Evolutionary conservation across 2,329 filamentous ascomycete species (phyloP), one percentile per base, ranked within the genome.

Genomic region (Moelleriella libera): DNA sequence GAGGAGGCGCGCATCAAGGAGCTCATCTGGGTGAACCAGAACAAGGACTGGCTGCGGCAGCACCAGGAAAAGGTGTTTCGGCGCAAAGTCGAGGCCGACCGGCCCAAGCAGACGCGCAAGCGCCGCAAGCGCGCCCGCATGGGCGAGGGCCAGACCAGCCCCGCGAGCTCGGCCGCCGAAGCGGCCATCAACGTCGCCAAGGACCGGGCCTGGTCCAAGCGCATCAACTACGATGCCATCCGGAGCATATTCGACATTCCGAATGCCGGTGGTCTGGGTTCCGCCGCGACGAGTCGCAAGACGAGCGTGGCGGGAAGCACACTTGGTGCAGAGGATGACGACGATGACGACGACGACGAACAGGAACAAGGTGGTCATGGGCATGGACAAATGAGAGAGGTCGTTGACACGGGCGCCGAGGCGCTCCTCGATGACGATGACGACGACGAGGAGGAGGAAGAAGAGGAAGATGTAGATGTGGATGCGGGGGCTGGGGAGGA

Each of bases 11-110:
- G 76, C 34, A 78, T 88, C 59, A 97, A 96, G 63, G 89, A 96
- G 63, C 80, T 81, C 50, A 85, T 97, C 46, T 98, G 92, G 92
- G 81, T 94, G 42, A 89, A 90, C 50, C 82, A 89, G 60, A 97
- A 98, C 64, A 88, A 92, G 61, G 88, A 94, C 54, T 98, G 89
- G 77, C 72, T 98, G 40, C 85, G 90, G 7, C 77, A 81, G 45
- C 84, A 94, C 59, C 88, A 96, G 59, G 80, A 85, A 50, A 94
- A 92, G 63, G 74, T 84, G 6, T 83, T 94, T 48, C 78, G 84
- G 40, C 77, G 81, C 50, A 86, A 88, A 63, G 68, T 78, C 51
- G 76, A 76, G 50, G 73, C 72, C 8, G 74, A 66, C 56, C 69
- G 63, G 53, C 75, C 70, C 48, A 85, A 74, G 65, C 74, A 71